Evolutionary conservation across 805 yeast genomes (phyloP).

Genomic region (Blastobotrys mokoenaii): DNA sequence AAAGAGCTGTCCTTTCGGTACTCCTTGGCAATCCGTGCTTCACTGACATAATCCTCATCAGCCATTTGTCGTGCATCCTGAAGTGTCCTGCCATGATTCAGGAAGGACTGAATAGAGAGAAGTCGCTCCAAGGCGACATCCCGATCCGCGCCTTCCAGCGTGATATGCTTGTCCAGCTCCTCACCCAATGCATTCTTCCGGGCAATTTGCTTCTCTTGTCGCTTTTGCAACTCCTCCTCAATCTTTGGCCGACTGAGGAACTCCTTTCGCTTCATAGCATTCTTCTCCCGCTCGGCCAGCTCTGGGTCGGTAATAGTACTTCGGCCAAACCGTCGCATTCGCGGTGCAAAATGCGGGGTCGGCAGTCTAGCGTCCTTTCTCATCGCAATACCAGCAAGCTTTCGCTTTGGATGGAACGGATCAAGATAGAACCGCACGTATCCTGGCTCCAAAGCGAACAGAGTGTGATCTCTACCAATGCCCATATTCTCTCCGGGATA

Average conservation of each 20-base stretch:
- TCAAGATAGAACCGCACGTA: slow-evolving; percentile 84
- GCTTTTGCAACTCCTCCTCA: slow-evolving; percentile 31
- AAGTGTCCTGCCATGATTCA: slow-evolving; percentile 49
- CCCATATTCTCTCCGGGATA: slow-evolving; percentile 84
- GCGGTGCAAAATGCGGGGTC: slow-evolving; percentile 84
- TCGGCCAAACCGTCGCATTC: slow-evolving; percentile 76
- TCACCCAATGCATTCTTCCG: slow-evolving; percentile 27
- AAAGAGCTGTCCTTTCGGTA: slow-evolving; percentile 19
- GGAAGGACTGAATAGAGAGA: slow-evolving; percentile 41
- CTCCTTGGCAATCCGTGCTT: slow-evolving; percentile 30
- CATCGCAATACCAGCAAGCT: slow-evolving; percentile 82
- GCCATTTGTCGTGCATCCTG: slow-evolving; percentile 54
- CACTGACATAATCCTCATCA: slow-evolving; percentile 38
- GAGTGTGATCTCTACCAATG: slow-evolving; percentile 90
- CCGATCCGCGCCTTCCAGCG: slow-evolving; percentile 18
- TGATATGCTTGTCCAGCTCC: slow-evolving; percentile 22
- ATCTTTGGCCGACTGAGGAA: slow-evolving; percentile 47
- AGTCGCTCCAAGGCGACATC: slow-evolving; percentile 45
- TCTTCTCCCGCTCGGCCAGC: slow-evolving; percentile 51
- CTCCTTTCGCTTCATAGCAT: slow-evolving; percentile 60
- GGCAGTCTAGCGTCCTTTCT: slow-evolving; percentile 59
- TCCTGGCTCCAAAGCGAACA: slow-evolving; percentile 88
- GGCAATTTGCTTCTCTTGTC: slow-evolving; percentile 34
- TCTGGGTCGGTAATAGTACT: slow-evolving; percentile 41
- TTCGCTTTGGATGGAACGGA: slow-evolving; percentile 93